Base-by-base conservation (phyloP, 306 rosid species). In the Hippophae tibetana region DNA sequence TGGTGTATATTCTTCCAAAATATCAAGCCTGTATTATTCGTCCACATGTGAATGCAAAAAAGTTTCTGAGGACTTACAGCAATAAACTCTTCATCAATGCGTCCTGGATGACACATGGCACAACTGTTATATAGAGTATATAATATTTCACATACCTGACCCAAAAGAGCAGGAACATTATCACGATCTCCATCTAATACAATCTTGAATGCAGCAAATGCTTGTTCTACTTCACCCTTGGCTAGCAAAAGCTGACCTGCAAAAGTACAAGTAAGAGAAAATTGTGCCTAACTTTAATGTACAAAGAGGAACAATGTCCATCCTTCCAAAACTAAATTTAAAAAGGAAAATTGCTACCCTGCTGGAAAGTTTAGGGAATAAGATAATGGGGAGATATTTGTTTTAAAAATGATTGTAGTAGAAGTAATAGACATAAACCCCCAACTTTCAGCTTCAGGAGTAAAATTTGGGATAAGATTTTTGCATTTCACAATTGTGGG, bases 181-280 rank as follows among this genome's bases (percentile, higher is more conserved):
- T 93, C 97, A 54, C 82, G 87, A 54, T 82, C 96, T 69, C 90
- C 99, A 40, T 88, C 97, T 70, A 93, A 79, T 60, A 93, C 99
- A 75, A 93, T 93, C 77, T 86, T 93, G 74, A 93, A 93, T 69
- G 97, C 97, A 70, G 87, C 72, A 79, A 75, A 88, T 64, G 99
- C 97, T 71, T 93, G 99, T 43, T 93, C 99, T 52, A 93, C 79
- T 63, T 93, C 99, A 66, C 97, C 97, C 83, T 88, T 84, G 23
- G 97, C 95, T 68, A 93, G 80, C 74, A 93, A 86, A 77, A 93
- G 99, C 74, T 93, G 99, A 72, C 99, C 99, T 93, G 87, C 56
- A 64, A 75, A 78, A 80, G 68, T 18, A 18, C 23, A 18, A 18
- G 23, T 18, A 18, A 18, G 23, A 18, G 71, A 72, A 62, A 3